A percentile compares a stretch with the other conserved stretches of the same genome.
Conservation (phyloP, 2,329 filamentous ascomycete species). For the Hypoxylon sp. region DNA sequence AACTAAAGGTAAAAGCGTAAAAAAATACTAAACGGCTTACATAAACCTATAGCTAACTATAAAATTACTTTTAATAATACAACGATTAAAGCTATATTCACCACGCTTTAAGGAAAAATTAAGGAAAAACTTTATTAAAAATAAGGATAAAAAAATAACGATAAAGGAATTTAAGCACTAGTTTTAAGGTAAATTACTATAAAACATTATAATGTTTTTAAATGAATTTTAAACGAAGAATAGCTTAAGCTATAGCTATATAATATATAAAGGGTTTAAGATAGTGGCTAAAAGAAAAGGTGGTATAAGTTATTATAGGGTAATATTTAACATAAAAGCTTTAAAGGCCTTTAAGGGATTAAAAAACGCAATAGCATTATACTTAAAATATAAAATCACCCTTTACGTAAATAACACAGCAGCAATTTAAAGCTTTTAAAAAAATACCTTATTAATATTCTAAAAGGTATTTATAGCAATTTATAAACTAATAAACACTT, state of each 20-base stretch:
- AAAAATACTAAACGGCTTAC: no score
- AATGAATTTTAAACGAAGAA: background rate
- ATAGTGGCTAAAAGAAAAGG: background rate
- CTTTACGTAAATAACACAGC: constrained; percentile 8
- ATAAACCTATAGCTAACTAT: no score
- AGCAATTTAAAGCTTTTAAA: constrained; percentile 9
- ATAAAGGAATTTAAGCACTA: no score
- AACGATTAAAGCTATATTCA: background rate
- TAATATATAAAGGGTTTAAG: constrained; percentile 13
- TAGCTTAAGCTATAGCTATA: constrained; percentile 3
- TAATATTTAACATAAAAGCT: constrained; percentile 4
- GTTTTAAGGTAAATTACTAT: constrained; percentile 7
- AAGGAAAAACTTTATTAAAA: constrained; percentile 12
- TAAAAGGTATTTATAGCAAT: background rate
- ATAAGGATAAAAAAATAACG: constrained; percentile 7
- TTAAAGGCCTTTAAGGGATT: constrained; percentile 11
- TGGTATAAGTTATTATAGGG: background rate
- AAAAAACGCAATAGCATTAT: background rate
- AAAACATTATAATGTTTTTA: constrained; percentile 6
- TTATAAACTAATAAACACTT: constrained; percentile 1
- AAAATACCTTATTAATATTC: constrained; percentile 1
- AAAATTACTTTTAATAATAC: background rate
- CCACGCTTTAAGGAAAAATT: background rate
- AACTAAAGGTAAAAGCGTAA: no score
- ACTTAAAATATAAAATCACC: background rate